phyloP scores from a whole-genome alignment of 2,329 filamentous ascomycete species.

The Plenodomus biglobosus region DNA sequence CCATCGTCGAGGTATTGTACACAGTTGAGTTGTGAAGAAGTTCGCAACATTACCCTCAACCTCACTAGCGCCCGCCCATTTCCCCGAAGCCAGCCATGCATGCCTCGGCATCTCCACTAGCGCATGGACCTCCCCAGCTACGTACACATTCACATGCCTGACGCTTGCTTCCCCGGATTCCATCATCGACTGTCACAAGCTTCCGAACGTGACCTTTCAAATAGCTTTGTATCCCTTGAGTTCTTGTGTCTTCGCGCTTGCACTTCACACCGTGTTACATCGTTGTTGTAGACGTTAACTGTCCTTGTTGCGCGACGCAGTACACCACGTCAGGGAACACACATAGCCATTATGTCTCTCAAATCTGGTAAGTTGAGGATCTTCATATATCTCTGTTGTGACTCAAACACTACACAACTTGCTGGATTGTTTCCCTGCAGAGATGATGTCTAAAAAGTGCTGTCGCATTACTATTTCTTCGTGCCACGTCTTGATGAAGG shows the following conservation, averaged over 20 bases:
- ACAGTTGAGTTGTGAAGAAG: too few relatives aligned
- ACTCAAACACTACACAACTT: too few relatives aligned
- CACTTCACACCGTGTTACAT: neutral
- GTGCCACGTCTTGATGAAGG: too few relatives aligned
- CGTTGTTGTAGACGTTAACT: neutral
- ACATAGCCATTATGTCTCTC: slow-evolving; percentile 32
- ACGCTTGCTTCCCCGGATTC: slow-evolving; percentile 10
- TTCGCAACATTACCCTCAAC: neutral
- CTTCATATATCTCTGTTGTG: neutral
- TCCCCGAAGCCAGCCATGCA: neutral
- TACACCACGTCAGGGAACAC: too few relatives aligned
- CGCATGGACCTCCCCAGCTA: neutral
- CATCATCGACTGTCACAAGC: slow-evolving; percentile 26
- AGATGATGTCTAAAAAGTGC: too few relatives aligned
- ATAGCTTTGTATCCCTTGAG: slow-evolving; percentile 14
- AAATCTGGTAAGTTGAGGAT: slow-evolving; percentile 21
- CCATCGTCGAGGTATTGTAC: too few relatives aligned
- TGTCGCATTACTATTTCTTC: too few relatives aligned
- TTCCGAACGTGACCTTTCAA: slow-evolving; percentile 16
- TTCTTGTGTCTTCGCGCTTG: neutral
- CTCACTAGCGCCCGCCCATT: neutral
- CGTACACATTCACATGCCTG: slow-evolving; percentile 15
- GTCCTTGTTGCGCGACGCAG: too few relatives aligned
- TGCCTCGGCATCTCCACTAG: slow-evolving; percentile 18
- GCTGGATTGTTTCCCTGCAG: too few relatives aligned